These are phyloP conservation scores for Gymnopilus dilepis DNA, from an alignment of 768 basidiomycete species.

Conservation along the genomic window DNA sequence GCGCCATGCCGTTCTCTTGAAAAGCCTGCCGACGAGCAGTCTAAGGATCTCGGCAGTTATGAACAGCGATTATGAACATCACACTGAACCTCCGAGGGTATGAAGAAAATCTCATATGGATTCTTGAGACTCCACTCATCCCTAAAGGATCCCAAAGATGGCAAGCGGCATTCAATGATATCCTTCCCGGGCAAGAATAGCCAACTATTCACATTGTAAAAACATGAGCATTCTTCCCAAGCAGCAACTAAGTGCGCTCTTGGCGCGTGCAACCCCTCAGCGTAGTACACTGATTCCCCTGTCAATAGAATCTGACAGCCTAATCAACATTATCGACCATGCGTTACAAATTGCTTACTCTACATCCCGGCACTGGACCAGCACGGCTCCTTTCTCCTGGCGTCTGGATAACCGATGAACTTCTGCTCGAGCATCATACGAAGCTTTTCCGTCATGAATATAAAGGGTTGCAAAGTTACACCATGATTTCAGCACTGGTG, in stretches of 20 bases:
- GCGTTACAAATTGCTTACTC: constrained; percentile 17
- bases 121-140: background rate
- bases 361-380: constrained; percentile 6
- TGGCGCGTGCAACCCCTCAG: constrained; percentile 13
- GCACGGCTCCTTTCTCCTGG: constrained; percentile 7
- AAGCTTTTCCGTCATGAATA: constrained; percentile 20
- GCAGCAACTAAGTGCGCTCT: constrained; percentile 8
- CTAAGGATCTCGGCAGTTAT: no score
- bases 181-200: constrained; percentile 2
- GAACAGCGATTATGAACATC: background rate
- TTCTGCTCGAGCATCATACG: constrained; percentile 14
- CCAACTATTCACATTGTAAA: background rate
- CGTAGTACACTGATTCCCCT: constrained; percentile 19
- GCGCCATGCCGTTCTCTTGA: background rate
- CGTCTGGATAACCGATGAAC: constrained; percentile 8
- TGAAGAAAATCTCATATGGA: background rate
- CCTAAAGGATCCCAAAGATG: background rate
- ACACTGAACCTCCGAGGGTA: background rate
- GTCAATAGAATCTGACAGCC: constrained; percentile 17
- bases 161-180: background rate
- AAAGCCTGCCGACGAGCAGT: background rate
- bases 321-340: constrained; percentile 14
- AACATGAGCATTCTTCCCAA: constrained; percentile 19
- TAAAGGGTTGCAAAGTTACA: constrained; percentile 3
- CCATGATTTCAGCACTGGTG: constrained; percentile 9